Evolutionary conservation across 257 asterid genomes (phyloP), one percentile per base, ranked within the genome.

Genomic region (Fraxinus excelsior): DNA sequence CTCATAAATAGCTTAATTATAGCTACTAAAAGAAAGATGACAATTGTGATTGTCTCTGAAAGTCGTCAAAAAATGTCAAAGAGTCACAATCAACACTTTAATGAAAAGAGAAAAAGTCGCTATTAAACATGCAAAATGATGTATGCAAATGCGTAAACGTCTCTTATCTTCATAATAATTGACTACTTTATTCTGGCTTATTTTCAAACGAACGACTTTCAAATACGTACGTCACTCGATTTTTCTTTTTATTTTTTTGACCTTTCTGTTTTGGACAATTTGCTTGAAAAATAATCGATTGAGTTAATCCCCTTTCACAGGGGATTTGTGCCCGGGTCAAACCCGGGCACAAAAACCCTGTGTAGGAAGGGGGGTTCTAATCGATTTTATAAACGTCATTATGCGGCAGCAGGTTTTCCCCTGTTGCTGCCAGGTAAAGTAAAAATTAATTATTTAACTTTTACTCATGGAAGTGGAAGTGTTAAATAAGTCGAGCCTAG

Each of bases 71-170:
- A 35, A 37, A 37, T 37, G 42, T 37, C 42, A 37, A 37, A 40
- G 0, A 42, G 51, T 42, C 18, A 3, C 51, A 42, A 42, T 42
- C 18, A 3, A 42, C 14, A 42, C 71, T 42, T 23, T 29, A 79
- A 67, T 49, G 26, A 65, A 79, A 71, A 14, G 40, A 19, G 13
- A 2, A 58, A 19, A 58, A 58, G 72, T 44, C 76, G 69, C 76
- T 80, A 49, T 70, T 75, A 76, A 74, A 76, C 80, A 80, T 80
- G 84, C 38, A 34, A 18, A 80, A 8, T 84, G 87, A 86, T 65
- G 89, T 37, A 79, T 51, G 76, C 66, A 80, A 46, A 68, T 86
- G 68, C 82, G 79, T 76, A 67, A 71, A 5, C 31, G 60, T 65
- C 67, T 78, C 38, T 79, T 74, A 58, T 38, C 34, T 11, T 35